phyloP scores from a whole-genome alignment of 805 yeast genomes.

The Yarrowia sp. region DNA sequence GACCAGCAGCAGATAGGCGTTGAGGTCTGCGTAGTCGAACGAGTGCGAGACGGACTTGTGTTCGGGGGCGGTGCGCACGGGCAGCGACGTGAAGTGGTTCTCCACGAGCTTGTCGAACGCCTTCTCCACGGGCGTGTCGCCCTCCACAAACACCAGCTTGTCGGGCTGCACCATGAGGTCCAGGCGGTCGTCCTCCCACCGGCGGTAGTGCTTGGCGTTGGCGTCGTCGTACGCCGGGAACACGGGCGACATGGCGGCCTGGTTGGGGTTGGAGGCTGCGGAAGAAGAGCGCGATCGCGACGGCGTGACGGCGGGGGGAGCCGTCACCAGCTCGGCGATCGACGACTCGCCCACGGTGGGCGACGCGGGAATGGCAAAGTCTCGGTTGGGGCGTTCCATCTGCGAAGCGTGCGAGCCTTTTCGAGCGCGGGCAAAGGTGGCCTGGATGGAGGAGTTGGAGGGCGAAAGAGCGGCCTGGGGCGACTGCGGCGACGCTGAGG shows the following conservation, averaged over 20 bases:
- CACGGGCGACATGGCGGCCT: slow-evolving; percentile 24
- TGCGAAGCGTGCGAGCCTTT: slow-evolving; percentile 19
- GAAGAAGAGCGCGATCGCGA: slow-evolving; percentile 15
- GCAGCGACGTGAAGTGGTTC: slow-evolving; percentile 80
- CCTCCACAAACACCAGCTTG: slow-evolving; percentile 67
- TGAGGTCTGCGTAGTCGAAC: slow-evolving; percentile 85
- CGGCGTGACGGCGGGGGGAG: slow-evolving; percentile 13
- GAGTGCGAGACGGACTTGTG: slow-evolving; percentile 57
- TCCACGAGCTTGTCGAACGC: slow-evolving; percentile 77
- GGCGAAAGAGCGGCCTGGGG: slow-evolving; percentile 20
- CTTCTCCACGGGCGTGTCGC: slow-evolving; percentile 71
- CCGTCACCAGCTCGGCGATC: slow-evolving; percentile 22
- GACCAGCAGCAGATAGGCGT: slow-evolving; percentile 78
- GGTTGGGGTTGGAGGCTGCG: slow-evolving; percentile 11
- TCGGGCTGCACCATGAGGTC: slow-evolving; percentile 74
- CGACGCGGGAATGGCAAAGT: slow-evolving; percentile 19
- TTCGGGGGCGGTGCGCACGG: slow-evolving; percentile 50
- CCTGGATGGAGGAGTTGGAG: slow-evolving; percentile 23
- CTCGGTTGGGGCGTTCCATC: slow-evolving; percentile 25
- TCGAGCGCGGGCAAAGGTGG: slow-evolving; percentile 25
- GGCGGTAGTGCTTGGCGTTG: slow-evolving; percentile 35
- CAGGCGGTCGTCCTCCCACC: slow-evolving; percentile 74
- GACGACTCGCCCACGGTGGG: slow-evolving; percentile 17
- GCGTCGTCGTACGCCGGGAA: slow-evolving; percentile 9
- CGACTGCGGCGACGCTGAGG: not conserved